Base-by-base conservation (phyloP, 192 early-diverging fungal genomes). In the Backusella sp. region DNA sequence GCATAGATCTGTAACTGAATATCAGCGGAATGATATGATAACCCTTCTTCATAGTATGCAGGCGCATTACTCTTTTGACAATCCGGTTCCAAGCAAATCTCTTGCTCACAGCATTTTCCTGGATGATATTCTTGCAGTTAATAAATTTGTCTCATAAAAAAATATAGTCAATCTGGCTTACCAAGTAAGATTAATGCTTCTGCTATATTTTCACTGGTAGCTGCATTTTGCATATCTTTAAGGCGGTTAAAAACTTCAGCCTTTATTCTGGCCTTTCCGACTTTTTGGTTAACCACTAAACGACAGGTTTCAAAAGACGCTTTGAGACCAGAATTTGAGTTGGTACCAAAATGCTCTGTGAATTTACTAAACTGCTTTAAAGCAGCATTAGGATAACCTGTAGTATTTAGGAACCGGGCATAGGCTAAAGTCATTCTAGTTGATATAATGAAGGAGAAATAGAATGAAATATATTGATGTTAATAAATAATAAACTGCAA, bases 391-490 rank as follows among this genome's bases (percentile, higher is more conserved):
- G 26, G 19, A 6, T 30, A 11, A 12, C 9, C 9, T n/a, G 68
- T 12, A 39, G 2, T 37, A 39, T 70, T 42, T 15, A 70, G 36
- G 23, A 42, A 70, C 21, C 23, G 19, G 28, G 68, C 68, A 4
- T 39, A 15, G n/a, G 39, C 37, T 39, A 70, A 39, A 9, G 36
- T 70, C 68, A 70, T 70, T 26, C 68, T 70, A 70, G 21, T 26
- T 53, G 17, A 8, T 62, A 8, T 21, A 21, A 53, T 21, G 21
- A 53, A 53, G 21, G 6, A 8, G 2, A 53, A 21, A 53, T 21
- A 23, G 11, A 59, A 59, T 19, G 17, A 26, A 23, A 59, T 19
- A 59, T 26, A 59, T 56, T 23, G 21, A 56, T 21, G 21, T 52
- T 52, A 19, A 52, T 21, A 56, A 21, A 56, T 56, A 56, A 21